These are phyloP conservation scores for Heliosperma pusillum DNA, from an alignment of 148 eudicot species.

Conservation along the genomic window DNA sequence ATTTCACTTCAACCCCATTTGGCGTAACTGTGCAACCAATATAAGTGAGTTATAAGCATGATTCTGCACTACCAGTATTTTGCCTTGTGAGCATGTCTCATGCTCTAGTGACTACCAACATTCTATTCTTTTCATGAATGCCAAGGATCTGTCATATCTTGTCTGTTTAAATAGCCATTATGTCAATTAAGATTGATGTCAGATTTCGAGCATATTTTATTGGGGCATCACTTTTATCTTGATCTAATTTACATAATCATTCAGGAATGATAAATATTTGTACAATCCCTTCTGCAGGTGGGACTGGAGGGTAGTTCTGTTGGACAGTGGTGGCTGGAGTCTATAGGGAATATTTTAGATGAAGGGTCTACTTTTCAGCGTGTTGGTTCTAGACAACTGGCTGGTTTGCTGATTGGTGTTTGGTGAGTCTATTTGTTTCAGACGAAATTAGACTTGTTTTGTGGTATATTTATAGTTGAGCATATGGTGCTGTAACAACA, in stretches of 20 bases:
- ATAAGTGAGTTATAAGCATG: constrained; percentile 2
- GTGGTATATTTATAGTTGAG: not conserved
- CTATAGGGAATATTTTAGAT: constrained; percentile 74
- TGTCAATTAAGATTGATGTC: not conserved
- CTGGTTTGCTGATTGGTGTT: constrained; percentile 83
- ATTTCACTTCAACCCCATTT: not conserved
- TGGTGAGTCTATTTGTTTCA: constrained; percentile 58
- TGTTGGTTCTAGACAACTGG: constrained; percentile 94
- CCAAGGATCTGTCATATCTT: not conserved
- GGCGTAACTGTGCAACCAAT: not conserved
- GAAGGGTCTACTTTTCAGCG: constrained; percentile 89
- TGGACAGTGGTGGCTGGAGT: constrained; percentile 98
- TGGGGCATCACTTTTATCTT: not conserved
- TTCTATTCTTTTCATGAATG: not conserved
- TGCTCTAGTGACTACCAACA: not conserved
- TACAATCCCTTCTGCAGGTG: constrained; percentile 45
- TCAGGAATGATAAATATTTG: constrained; percentile 3
- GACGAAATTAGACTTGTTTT: not conserved
- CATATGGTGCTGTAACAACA: not conserved
- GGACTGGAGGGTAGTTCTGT: constrained; percentile 96
- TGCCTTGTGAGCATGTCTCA: not conserved
- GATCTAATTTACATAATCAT: not conserved
- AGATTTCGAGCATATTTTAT: not conserved
- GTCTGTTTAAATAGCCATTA: not conserved
- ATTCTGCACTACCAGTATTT: not conserved